Base-by-base conservation (phyloP, 2,329 filamentous ascomycete species). In the Aspergillus eucalypticola region DNA sequence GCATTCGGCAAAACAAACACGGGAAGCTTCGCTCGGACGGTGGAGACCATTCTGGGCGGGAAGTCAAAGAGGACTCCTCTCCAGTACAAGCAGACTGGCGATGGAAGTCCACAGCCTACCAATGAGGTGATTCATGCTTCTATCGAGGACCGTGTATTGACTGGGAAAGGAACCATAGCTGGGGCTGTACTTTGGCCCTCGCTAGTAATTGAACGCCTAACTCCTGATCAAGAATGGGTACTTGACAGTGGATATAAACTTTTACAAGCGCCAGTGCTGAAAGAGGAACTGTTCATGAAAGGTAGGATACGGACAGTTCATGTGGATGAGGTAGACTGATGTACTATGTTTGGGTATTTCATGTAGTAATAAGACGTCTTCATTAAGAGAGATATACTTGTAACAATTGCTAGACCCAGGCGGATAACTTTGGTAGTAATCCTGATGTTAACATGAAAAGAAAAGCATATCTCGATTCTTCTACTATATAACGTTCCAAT, bases 81-180 rank as follows among this genome's bases (percentile, higher is more conserved):
- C 5, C 44, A 48, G n/a, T 69, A 69, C 27, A 46, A 56, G 2
- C 59, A 56, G 15, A 19, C 15, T 3, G 59, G 54, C 3, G 15
- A 41, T 42, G 39, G 39, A 5, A 25, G 39, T n/a, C 7, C 17
- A 5, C 41, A 51, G 3, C 29, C 55, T 3, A 65, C 59, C 15
- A 60, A 59, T n/a, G 63, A 65, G n/a, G 32, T 44, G 35, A 58
- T 64, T 17, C 63, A 65, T 49, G 51, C 54, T n/a, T 63, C 63
- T 2, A 63, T 63, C 49, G 38, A 42, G 46, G 59, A 59, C 54
- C 59, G 59, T 38, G 51, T 48, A 10, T 15, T 50, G 15, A 13
- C 5, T 13, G 42, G 42, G 1, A 38, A 17, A 4, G 42, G 15
- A 23, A 35, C 11, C 7, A 23, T 41, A 6, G 35, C 21, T 54